Conservation (phyloP, 1,139 yeast species). For the Scheffersomyces parashehatae region DNA sequence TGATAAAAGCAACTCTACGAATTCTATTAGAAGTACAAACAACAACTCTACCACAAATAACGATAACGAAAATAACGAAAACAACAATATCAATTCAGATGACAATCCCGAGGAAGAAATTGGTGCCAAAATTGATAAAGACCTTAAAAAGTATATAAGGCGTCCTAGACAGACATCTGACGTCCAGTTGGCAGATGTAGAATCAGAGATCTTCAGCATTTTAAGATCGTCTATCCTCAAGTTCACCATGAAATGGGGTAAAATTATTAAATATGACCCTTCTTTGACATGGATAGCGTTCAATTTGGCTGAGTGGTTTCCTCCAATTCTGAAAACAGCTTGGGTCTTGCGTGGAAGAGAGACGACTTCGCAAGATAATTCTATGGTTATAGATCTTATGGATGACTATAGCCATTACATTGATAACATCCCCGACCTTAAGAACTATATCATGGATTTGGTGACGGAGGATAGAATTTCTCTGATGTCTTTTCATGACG, state of each 20-base stretch:
- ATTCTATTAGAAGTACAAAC: neutral
- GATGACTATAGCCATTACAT: slow-evolving; percentile 52
- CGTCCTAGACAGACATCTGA: slow-evolving; percentile 26
- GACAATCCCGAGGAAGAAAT: slow-evolving; percentile 25
- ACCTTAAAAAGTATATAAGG: slow-evolving; percentile 55
- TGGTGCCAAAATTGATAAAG: slow-evolving; percentile 43
- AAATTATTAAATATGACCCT: slow-evolving; percentile 72
- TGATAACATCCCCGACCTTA: slow-evolving; percentile 31
- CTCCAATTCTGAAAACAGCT: slow-evolving; percentile 53
- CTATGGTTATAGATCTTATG: slow-evolving; percentile 40
- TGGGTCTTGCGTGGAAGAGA: slow-evolving; percentile 49
- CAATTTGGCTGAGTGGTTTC: slow-evolving; percentile 88
- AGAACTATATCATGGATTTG: slow-evolving; percentile 25
- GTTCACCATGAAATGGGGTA: slow-evolving; percentile 79
- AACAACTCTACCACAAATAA: slow-evolving; percentile 2
- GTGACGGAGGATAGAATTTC: slow-evolving; percentile 27
- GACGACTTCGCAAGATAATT: slow-evolving; percentile 19
- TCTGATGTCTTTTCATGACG: slow-evolving; percentile 59
- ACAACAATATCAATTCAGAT: neutral
- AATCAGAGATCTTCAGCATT: slow-evolving; percentile 53
- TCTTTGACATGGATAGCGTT: slow-evolving; percentile 87
- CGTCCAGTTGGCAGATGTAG: slow-evolving; percentile 33
- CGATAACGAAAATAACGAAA: slow-evolving; percentile 1
- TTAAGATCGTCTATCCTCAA: slow-evolving; percentile 62
- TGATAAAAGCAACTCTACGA: no score